These are phyloP conservation scores for Saposhnikovia divaricata DNA, from an alignment of 129 eudicot genomes.

Conservation along the genomic window DNA sequence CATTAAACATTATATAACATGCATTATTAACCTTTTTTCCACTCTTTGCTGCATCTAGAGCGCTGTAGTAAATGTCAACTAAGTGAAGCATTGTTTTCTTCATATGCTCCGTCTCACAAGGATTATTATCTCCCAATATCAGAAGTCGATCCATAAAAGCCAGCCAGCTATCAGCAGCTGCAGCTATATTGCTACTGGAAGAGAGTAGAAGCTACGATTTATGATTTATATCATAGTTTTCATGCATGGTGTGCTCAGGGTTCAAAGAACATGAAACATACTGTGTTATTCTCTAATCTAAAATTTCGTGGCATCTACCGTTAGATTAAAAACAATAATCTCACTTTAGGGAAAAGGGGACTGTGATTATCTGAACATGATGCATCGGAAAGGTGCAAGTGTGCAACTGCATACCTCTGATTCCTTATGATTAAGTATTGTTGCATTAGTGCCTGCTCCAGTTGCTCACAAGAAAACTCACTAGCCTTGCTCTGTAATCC, in stretches of 20 bases:
- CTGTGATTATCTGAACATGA: not conserved
- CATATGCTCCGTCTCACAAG: constrained; percentile 22
- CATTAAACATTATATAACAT: not conserved
- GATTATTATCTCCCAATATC: constrained; percentile 30
- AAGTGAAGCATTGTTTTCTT: constrained; percentile 35
- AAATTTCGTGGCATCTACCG: not conserved
- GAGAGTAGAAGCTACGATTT: constrained; percentile 2
- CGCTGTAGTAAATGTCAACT: constrained; percentile 70
- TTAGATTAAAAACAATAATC: not conserved
- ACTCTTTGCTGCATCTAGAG: constrained; percentile 80
- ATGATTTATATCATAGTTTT: not conserved
- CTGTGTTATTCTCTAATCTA: not conserved
- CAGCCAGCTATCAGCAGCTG: constrained; percentile 66
- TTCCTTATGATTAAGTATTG: constrained; percentile 34
- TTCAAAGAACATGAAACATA: not conserved
- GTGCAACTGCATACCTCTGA: constrained; percentile 35
- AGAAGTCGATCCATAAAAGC: constrained; percentile 61
- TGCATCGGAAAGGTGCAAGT: constrained; percentile 3
- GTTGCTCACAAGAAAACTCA: constrained; percentile 36
- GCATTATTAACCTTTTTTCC: constrained; percentile 52
- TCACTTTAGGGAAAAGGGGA: not conserved
- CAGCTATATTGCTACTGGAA: constrained; percentile 48
- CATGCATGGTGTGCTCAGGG: not conserved
- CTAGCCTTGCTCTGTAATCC: constrained; percentile 32
- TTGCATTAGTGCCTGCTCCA: constrained; percentile 45